A percentile compares a stretch with the other conserved stretches of the same genome.
Conservation (phyloP, 441 rosid genomes). For the Pelargonium cotyledonis region DNA sequence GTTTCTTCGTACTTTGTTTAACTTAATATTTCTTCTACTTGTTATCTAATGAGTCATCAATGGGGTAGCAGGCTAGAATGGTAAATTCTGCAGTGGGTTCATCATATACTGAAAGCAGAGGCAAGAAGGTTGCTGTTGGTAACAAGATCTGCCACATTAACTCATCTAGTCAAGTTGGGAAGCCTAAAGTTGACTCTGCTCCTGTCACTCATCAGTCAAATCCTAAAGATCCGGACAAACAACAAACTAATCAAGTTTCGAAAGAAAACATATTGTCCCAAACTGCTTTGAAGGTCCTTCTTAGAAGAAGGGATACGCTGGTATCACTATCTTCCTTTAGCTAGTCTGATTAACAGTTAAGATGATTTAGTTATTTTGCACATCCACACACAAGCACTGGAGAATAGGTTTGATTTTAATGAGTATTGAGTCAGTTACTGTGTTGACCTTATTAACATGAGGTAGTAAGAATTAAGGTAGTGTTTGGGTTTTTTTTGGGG, state of each 20-base stretch:
- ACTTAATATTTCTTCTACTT: conserved; percentile 10
- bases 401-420: not conserved
- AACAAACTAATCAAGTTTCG: conserved; percentile 32
- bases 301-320: conserved; percentile 56
- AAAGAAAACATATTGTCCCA: conserved; percentile 41
- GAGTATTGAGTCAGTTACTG: not conserved
- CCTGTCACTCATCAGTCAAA: conserved; percentile 25
- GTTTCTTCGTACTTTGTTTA: not conserved
- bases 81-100: conserved; percentile 16
- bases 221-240: conserved; percentile 32
- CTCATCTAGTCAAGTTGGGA: not conserved
- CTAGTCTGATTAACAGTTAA: conserved; percentile 13
- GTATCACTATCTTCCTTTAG: conserved; percentile 28
- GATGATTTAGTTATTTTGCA: conserved; percentile 12
- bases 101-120: conserved; percentile 20
- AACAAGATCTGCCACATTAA: conserved; percentile 20
- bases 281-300: conserved; percentile 47
- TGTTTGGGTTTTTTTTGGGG: too few species aligned
- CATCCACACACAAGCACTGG: not conserved
- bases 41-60: conserved; percentile 9
- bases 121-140: conserved; percentile 24
- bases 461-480: not conserved
- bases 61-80: conserved; percentile 25
- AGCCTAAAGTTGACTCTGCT: conserved; percentile 4
- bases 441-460: not conserved